These are phyloP conservation scores for Aurifilum marmelostoma DNA, from an alignment of 2,329 filamentous ascomycete genomes.

Conservation along the genomic window DNA sequence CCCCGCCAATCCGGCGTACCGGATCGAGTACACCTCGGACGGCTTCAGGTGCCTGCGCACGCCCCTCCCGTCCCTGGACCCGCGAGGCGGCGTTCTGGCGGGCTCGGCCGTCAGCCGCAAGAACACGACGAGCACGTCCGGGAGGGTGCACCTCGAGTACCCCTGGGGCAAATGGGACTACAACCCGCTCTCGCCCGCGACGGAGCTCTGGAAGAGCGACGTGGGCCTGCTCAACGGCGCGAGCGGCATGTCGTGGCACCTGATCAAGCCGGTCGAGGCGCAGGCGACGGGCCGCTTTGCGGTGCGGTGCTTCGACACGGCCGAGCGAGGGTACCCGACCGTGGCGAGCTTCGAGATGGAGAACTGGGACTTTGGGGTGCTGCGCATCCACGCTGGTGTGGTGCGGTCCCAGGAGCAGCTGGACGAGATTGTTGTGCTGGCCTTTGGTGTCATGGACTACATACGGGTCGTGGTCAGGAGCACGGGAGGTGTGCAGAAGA, in stretches of 20 bases:
- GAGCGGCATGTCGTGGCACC: constrained; percentile 7
- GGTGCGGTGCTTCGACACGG: constrained; percentile 12
- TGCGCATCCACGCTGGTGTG: not conserved
- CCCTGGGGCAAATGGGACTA: constrained; percentile 15
- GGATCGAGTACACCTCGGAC: constrained; percentile 8
- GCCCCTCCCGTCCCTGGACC: not conserved
- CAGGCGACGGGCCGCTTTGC: constrained; percentile 11
- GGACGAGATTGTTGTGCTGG: constrained; percentile 9
- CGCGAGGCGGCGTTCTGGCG: not conserved
- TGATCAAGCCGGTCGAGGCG: constrained; percentile 5
- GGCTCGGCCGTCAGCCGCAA: constrained; percentile 6
- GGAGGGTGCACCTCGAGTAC: constrained; percentile 10
- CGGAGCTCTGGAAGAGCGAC: constrained; percentile 13
- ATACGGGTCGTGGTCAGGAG: constrained; percentile 1
- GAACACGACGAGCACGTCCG: not conserved
- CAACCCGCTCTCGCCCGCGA: constrained; percentile 11
- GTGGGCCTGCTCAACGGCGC: not conserved
- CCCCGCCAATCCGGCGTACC: constrained; percentile 3
- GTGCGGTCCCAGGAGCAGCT: constrained; percentile 10
- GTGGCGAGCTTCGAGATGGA: constrained; percentile 14
- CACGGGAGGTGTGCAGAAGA: constrained; percentile 4
- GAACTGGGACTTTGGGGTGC: constrained; percentile 1
- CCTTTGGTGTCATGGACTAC: constrained; percentile 10
- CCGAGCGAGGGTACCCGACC: constrained; percentile 8
- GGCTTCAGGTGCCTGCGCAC: constrained; percentile 12